Evolutionary conservation across 2,329 filamentous ascomycete species (phyloP), one percentile per base, ranked within the genome.

Genomic region (Coniochaeta sp.): DNA sequence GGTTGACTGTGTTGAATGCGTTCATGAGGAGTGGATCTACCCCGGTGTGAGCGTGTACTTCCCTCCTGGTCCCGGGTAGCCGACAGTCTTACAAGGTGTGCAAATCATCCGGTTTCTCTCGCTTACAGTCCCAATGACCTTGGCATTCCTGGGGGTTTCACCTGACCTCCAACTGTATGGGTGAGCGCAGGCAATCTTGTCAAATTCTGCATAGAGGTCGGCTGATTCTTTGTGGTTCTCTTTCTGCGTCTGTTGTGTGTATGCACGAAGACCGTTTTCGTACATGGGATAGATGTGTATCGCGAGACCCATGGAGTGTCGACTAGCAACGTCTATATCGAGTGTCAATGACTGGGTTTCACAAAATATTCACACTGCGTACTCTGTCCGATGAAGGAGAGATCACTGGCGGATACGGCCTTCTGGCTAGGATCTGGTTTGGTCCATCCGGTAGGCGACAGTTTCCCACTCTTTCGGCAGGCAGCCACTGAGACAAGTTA

Each of bases 251-350:
- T 89, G 86, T 1, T 73, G 69, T 1, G 79, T 75, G 63, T 82
- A 74, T 0, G 84, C 85, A 34, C 86, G 77, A 59, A 86, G 85
- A 0, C 73, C 83, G 63, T 87, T 88, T 64, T 89, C 87, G 65
- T 87, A 89, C 0, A 89, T 67, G 0, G 87, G 85, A 65, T 89
- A 89, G 0, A 89, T 75, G 34, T 89, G 86, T 12, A 89, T 86
- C 0, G 87, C 86, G 0, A 82, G 76, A 0, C 86, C 85, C 12
- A 89, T 80, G 1, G 74, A 75, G 65, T 89, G 86, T 2, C 74
- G 73, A 1, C 79, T 77, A 1, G 83, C 85, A 14, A 84, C 67
- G 65, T 82, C 83, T 86, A 57, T 4, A 36, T 6, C 6, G 32
- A 36, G 32, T 36, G 32, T 36, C 32, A 36, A 36, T 36, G 14